Evolutionary conservation across 768 basidiomycete species (phyloP).

Genomic region (Phallus indusiatus): DNA sequence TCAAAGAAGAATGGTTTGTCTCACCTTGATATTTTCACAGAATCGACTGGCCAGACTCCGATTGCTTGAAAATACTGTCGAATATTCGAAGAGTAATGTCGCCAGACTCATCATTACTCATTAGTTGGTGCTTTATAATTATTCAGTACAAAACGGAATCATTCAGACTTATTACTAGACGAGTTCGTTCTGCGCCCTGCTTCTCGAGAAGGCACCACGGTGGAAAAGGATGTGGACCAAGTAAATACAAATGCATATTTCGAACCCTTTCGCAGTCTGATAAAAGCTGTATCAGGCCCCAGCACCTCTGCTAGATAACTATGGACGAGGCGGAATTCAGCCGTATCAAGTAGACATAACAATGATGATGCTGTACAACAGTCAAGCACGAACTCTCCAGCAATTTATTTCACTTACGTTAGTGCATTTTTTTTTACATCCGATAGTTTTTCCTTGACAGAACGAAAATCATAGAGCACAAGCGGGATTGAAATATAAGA

Average conservation of each 20-base stretch:
- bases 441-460: not conserved
- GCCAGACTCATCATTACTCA: conserved; percentile 22
- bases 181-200: conserved; percentile 6
- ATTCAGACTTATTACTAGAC: conserved; percentile 1
- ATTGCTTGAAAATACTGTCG: conserved; percentile 18
- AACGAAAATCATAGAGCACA: not conserved
- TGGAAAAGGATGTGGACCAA: not conserved
- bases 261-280: too few species aligned
- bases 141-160: not conserved
- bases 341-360: conserved; percentile 23
- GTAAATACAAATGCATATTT: not conserved
- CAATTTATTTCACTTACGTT: not conserved
- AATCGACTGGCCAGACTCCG: conserved; percentile 26
- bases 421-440: not conserved
- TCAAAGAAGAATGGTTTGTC: not conserved
- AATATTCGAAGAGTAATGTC: conserved; percentile 23
- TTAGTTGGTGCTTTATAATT: conserved; percentile 17
- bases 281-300: conserved; percentile 22
- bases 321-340: conserved; percentile 21
- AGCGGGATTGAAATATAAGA: conserved; percentile 28
- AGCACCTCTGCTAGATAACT: conserved; percentile 24
- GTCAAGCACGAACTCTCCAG: conserved; percentile 8
- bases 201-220: not conserved
- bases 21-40: conserved; percentile 18
- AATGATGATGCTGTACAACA: conserved; percentile 15